phyloP scores from a whole-genome alignment of 148 eudicot genomes.

The Simmondsia chinensis region DNA sequence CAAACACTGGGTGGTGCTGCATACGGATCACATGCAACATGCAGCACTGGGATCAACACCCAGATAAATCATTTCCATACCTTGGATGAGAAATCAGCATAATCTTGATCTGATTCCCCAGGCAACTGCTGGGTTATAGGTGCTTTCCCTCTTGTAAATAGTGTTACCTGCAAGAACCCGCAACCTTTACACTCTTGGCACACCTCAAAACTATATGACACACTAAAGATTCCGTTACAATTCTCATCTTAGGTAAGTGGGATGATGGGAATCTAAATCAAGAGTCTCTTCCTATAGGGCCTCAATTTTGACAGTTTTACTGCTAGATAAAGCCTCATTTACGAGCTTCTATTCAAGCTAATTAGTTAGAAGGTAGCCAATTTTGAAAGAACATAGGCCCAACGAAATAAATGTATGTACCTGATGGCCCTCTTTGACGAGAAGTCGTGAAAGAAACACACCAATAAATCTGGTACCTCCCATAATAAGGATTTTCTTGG shows the following conservation, averaged over 20 bases:
- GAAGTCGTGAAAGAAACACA: constrained; percentile 77
- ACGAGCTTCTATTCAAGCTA: too few species aligned
- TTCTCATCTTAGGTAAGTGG: too few species aligned
- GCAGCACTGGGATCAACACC: too few species aligned
- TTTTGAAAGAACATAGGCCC: too few species aligned
- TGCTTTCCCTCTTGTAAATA: constrained; percentile 95
- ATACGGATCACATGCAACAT: too few species aligned
- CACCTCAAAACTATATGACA: background rate
- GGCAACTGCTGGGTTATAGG: constrained; percentile 84
- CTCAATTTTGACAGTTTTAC: too few species aligned
- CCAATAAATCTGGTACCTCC: constrained; percentile 97
- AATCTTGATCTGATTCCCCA: constrained; percentile 77
- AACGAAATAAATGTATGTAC: constrained; percentile 17
- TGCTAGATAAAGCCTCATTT: too few species aligned
- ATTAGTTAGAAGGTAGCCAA: too few species aligned
- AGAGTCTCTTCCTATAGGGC: too few species aligned
- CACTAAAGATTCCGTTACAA: too few species aligned
- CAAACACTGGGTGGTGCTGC: too few species aligned
- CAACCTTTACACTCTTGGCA: background rate
- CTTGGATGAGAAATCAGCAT: constrained; percentile 70
- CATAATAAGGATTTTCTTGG: constrained; percentile 90
- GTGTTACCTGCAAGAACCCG: constrained; percentile 50
- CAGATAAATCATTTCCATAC: constrained; percentile 13
- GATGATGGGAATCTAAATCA: too few species aligned
- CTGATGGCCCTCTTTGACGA: constrained; percentile 92